Evolutionary conservation across 116 monocot genomes (phyloP).

Genomic region (Posidonia oceanica): DNA sequence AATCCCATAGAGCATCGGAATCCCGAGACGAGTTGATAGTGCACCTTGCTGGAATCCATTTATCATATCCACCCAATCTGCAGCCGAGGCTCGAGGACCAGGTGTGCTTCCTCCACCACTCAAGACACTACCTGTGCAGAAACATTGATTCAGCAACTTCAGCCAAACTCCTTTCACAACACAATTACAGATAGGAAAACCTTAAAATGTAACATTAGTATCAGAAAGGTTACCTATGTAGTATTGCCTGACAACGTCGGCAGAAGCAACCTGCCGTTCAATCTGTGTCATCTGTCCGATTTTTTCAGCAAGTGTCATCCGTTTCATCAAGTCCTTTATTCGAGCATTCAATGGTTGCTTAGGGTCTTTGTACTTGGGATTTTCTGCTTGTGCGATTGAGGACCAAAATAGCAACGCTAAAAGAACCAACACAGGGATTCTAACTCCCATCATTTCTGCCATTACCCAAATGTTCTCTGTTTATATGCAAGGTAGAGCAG

Average conservation of each 20-base stretch:
- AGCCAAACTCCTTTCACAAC: neutral
- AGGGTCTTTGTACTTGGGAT: conserved; percentile 37
- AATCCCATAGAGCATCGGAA: conserved; percentile 27
- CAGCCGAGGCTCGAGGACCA: conserved; percentile 6
- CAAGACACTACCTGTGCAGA: conserved; percentile 13
- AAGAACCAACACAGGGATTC: neutral
- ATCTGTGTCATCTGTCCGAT: conserved; percentile 78
- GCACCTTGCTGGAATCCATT: conserved; percentile 15
- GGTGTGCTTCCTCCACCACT: conserved; percentile 24
- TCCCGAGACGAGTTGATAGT: conserved; percentile 17
- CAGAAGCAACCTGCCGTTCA: conserved; percentile 24
- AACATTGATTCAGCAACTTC: neutral
- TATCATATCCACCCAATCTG: conserved; percentile 18
- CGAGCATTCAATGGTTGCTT: conserved; percentile 26
- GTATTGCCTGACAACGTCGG: conserved; percentile 31
- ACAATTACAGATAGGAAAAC: neutral
- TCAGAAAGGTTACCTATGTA: conserved; percentile 24
- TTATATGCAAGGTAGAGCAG: neutral
- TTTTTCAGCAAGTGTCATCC: conserved; percentile 61
- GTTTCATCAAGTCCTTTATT: conserved; percentile 26
- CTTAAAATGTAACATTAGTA: neutral
- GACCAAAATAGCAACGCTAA: conserved; percentile 1
- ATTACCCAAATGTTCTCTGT: neutral
- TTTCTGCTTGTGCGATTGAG: conserved; percentile 3
- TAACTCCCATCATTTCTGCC: neutral